A percentile compares a stretch with the other conserved stretches of the same genome.
These are phyloP conservation scores for Podosphaera leucotricha DNA, from an alignment of 2,329 filamentous ascomycete genomes.

Conservation along the genomic window DNA sequence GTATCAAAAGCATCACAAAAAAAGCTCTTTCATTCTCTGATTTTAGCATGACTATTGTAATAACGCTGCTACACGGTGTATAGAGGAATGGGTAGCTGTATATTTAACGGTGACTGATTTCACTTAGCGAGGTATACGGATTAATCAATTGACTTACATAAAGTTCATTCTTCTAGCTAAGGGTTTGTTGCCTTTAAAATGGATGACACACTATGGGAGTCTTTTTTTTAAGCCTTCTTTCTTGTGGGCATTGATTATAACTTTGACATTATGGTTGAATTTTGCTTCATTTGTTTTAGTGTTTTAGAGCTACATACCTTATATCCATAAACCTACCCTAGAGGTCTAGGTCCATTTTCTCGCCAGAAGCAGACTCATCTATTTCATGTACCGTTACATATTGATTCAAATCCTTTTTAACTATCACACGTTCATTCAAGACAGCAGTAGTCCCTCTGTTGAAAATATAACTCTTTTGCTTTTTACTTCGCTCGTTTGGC, in stretches of 20 bases:
- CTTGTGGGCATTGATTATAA: not conserved
- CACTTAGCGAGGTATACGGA: too few species aligned
- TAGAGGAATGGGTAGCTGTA: too few species aligned
- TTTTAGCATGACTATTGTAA: too few species aligned
- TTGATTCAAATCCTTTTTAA: constrained; percentile 77
- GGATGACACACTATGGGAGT: too few species aligned
- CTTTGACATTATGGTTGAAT: not conserved
- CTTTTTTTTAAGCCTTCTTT: too few species aligned
- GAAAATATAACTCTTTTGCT: constrained; percentile 87
- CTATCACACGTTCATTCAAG: constrained; percentile 89
- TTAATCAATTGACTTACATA: too few species aligned
- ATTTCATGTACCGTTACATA: constrained; percentile 84
- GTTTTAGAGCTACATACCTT: not conserved
- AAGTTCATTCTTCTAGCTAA: too few species aligned
- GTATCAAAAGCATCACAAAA: too few species aligned
- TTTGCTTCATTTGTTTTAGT: not conserved
- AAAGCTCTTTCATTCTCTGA: too few species aligned
- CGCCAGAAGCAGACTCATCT: constrained; percentile 33
- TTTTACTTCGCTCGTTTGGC: constrained; percentile 75
- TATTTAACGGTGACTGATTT: too few species aligned
- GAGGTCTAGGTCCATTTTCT: constrained; percentile 46
- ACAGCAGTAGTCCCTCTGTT: constrained; percentile 79
- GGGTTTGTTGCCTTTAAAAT: too few species aligned
- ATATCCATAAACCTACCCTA: constrained; percentile 14
- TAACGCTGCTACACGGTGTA: too few species aligned